Percentiles rank a stretch among this genome's conserved stretches.
phyloP scores from a whole-genome alignment of 371 early-diverging fungal species.

The Rhizopus sp. region DNA sequence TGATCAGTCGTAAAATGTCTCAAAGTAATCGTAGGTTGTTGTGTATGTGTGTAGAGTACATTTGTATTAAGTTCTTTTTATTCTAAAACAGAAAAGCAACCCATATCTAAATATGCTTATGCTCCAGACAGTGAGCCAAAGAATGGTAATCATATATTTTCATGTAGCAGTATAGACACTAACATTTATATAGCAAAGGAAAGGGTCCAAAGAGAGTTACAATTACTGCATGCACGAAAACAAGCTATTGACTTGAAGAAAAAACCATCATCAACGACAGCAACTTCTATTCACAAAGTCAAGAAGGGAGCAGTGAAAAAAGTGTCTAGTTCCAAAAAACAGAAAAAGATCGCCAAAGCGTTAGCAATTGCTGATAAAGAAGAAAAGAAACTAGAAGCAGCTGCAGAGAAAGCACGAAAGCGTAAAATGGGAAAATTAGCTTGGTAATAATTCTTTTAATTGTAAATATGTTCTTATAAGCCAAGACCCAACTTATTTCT shows the following conservation, averaged over 20 bases:
- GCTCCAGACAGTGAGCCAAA: conserved; percentile 12
- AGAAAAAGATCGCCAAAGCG: conserved; percentile 31
- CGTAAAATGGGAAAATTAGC: conserved; percentile 25
- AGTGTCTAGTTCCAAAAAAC: conserved; percentile 20
- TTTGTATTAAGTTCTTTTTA: no score
- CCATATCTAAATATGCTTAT: conserved; percentile 9
- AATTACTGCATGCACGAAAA: conserved; percentile 2
- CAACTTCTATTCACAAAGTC: conserved; percentile 21
- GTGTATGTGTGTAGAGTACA: no score
- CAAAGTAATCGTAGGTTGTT: no score
- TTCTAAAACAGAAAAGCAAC: conserved; percentile 1
- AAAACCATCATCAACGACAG: conserved; percentile 1
- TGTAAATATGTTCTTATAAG: conserved; percentile 33
- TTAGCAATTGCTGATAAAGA: conserved; percentile 28
- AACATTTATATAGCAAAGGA: conserved; percentile 23
- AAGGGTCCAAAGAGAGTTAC: conserved; percentile 28
- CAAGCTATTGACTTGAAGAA: conserved; percentile 1
- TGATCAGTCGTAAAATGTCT: no score
- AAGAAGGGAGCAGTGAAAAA: conserved; percentile 27
- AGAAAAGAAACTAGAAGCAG: conserved; percentile 20
- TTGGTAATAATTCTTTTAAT: conserved; percentile 16
- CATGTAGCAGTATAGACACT: not conserved
- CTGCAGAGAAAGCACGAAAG: conserved; percentile 22
- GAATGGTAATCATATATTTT: conserved; percentile 9
- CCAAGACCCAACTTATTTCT: conserved; percentile 78